Evolutionary conservation across 192 early-diverging fungal genomes (phyloP), one percentile per base, ranked within the genome.

Genomic region (Backusella luteola): DNA sequence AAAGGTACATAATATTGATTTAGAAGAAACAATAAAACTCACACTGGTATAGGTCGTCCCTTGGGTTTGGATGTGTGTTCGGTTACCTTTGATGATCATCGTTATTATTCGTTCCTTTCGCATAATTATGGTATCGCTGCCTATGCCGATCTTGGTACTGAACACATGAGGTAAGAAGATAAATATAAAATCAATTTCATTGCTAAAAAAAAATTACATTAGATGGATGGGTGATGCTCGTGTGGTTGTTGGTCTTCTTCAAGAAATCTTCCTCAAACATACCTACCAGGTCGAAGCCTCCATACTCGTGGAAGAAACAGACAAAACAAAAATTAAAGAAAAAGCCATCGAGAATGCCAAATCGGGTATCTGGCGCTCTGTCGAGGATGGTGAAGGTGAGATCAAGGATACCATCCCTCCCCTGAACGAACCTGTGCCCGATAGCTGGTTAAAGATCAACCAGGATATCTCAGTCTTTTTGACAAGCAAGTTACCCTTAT

Each of bases 181-280:
- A 34, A 12, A 67, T 32, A 67, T 14, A 67, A 39, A 39, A 39
- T 9, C 38, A 9, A 3, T 32, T 4, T 0, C 4, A 67, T 9
- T 23, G 3, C 6, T 53, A 53, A 53, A 21, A 35, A 1, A 17
- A 11, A 36, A 36, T 8, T 8, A 34, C 17, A 32, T 32, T 26
- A 83, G 84, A 26, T 90, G 85, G 85, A 86, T 90, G 87, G 87
- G 87, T n/a, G 88, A 87, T 73, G 49, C 83, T 4, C 84, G 88
- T 21, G 84, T 84, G 32, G 74, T 80, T 0, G 29, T 86, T 11
- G 81, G 87, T 5, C 71, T 83, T 12, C 8, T 90, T 23, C 77
- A 87, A 38, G 80, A 81, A 34, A 78, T 88, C 1, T 67, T 90
- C 35, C 73, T 77, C 23, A 75, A 78, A 36, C 35, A 76, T 21